These are phyloP conservation scores for Microdochium nivale DNA, from an alignment of 2,329 filamentous ascomycete species.

Conservation along the genomic window DNA sequence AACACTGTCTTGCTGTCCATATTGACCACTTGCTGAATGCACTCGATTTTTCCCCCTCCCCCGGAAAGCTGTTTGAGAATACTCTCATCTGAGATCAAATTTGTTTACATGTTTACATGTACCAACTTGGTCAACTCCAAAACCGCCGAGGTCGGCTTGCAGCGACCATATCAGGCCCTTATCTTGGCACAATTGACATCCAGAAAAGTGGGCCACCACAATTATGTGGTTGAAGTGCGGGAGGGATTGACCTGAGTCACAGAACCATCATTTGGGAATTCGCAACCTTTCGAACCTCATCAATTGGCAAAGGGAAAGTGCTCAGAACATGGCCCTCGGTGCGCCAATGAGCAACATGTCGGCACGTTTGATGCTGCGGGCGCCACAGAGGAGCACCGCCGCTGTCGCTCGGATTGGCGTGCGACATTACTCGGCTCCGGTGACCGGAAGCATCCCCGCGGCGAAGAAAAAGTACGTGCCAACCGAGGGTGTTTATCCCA, in stretches of 20 bases:
- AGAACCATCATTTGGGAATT: neutral
- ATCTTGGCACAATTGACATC: neutral
- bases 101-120: too few relatives aligned
- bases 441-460: constrained; percentile 54
- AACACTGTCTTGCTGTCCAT: too few relatives aligned
- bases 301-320: neutral
- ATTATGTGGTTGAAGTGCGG: neutral
- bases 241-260: neutral
- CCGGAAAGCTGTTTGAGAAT: too few relatives aligned
- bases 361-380: neutral
- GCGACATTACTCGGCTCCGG: constrained; percentile 51
- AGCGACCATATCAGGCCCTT: neutral
- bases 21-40: too few relatives aligned
- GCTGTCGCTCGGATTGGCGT: constrained; percentile 4
- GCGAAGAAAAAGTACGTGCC: constrained; percentile 90
- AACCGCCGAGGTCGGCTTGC: too few relatives aligned
- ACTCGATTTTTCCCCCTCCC: too few relatives aligned
- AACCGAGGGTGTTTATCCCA: constrained; percentile 74
- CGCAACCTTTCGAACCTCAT: neutral
- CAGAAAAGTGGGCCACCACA: neutral
- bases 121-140: too few relatives aligned
- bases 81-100: too few relatives aligned
- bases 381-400: neutral
- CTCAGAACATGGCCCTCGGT: neutral
- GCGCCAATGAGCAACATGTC: neutral